phyloP scores from a whole-genome alignment of 208 protist species.

The Crithidia bombi region DNA sequence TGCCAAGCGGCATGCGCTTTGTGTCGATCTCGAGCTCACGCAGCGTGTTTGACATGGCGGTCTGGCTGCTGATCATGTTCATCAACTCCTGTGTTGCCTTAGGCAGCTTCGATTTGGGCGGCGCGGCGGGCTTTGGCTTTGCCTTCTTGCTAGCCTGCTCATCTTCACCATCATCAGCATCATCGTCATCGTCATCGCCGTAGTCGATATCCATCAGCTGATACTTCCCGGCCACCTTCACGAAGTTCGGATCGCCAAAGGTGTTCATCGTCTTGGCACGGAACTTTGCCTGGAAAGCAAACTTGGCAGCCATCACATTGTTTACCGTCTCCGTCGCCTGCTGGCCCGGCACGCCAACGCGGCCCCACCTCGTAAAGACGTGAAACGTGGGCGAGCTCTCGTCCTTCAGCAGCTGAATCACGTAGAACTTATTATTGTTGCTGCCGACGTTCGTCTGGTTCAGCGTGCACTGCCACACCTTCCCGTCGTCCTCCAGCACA shows the following conservation, averaged over 20 bases:
- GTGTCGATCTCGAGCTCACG: slow-evolving; percentile 80
- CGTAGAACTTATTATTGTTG: slow-evolving; percentile 92
- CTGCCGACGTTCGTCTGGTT: slow-evolving; percentile 79
- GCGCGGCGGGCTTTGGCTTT: slow-evolving; percentile 12
- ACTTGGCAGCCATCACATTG: slow-evolving; percentile 35
- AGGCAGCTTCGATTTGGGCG: slow-evolving; percentile 46
- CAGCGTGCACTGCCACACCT: slow-evolving; percentile 80
- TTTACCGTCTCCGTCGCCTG: slow-evolving; percentile 39
- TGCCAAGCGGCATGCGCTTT: slow-evolving; percentile 81
- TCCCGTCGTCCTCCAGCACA: slow-evolving; percentile 51
- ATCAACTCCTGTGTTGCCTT: slow-evolving; percentile 59
- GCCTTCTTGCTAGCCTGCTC: slow-evolving; percentile 31
- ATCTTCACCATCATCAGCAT: slow-evolving; percentile 14
- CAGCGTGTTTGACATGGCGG: slow-evolving; percentile 70
- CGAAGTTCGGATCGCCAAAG: slow-evolving; percentile 53
- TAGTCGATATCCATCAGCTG: slow-evolving; percentile 87
- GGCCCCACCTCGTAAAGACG: slow-evolving; percentile 82
- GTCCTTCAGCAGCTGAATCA: slow-evolving; percentile 83
- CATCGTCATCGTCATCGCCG: slow-evolving; percentile 35
- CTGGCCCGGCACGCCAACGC: slow-evolving; percentile 73
- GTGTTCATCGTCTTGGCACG: slow-evolving; percentile 65
- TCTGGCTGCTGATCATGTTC: slow-evolving; percentile 62
- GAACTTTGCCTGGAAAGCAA: slow-evolving; percentile 56
- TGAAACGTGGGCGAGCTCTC: slow-evolving; percentile 44
- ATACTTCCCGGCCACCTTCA: slow-evolving; percentile 66